phyloP scores from a whole-genome alignment of 495 filamentous ascomycete species.

The Penicillium taxi region DNA sequence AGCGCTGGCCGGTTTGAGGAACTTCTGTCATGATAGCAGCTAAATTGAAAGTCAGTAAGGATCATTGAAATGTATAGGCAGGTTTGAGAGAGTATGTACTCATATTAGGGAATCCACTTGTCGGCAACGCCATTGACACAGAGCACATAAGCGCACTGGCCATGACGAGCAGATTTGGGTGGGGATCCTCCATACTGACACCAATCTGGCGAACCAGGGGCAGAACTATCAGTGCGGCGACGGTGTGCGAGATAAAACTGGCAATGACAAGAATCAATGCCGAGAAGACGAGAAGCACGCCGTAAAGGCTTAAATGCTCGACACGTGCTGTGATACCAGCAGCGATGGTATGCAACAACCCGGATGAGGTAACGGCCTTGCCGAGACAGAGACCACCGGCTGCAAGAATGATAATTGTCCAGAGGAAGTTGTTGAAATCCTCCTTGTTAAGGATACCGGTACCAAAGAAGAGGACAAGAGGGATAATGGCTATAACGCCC shows the following conservation, averaged over 20 bases:
- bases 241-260: conserved; percentile 96
- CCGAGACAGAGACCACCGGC: conserved; percentile 89
- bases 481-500: conserved; percentile 96
- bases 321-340: conserved; percentile 62
- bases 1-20: conserved; percentile 78
- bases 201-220: conserved; percentile 85
- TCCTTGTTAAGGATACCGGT: conserved; percentile 97
- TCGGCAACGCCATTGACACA: conserved; percentile 83
- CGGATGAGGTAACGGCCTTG: conserved; percentile 88
- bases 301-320: conserved; percentile 74
- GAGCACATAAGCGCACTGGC: conserved; percentile 60
- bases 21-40: conserved; percentile 99
- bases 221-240: conserved; percentile 90
- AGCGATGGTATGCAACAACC: conserved; percentile 86
- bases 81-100: conserved; percentile 52
- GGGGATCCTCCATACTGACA: conserved; percentile 72
- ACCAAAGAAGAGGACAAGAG: conserved; percentile 92
- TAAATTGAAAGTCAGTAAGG: conserved; percentile 33
- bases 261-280: conserved; percentile 84
- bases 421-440: conserved; percentile 99
- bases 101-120: conserved; percentile 98
- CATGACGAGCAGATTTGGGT: conserved; percentile 95
- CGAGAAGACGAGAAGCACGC: conserved; percentile 78
- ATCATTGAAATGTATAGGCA: conserved; percentile 1
- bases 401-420: conserved; percentile 99